Evolutionary conservation across 495 filamentous ascomycete genomes (phyloP).

Genomic region (Penicillium cosmopolitanum): DNA sequence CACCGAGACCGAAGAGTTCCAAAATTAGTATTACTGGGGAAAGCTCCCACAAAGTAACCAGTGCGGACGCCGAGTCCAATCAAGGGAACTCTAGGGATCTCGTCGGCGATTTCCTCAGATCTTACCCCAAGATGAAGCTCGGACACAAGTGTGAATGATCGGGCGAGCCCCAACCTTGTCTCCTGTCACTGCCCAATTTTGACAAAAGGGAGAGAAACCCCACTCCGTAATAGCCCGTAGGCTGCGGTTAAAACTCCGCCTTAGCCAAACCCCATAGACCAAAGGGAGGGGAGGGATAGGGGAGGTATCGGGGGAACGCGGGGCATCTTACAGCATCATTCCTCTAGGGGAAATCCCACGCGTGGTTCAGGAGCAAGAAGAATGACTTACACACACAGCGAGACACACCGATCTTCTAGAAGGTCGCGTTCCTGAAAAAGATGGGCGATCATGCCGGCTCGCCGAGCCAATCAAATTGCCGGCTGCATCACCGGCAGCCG

Average conservation of each 20-base stretch:
- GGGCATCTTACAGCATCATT: slow-evolving; percentile 22
- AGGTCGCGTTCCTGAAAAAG: slow-evolving; percentile 26
- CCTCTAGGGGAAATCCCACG: slow-evolving; percentile 29
- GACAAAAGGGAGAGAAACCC: slow-evolving; percentile 15
- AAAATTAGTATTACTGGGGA: background rate
- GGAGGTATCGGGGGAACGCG: slow-evolving; percentile 25
- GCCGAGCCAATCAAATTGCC: slow-evolving; percentile 21
- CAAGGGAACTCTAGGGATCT: background rate
- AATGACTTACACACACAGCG: background rate
- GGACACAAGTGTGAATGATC: background rate
- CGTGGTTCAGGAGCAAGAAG: slow-evolving; percentile 9
- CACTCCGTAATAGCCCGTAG: slow-evolving; percentile 12
- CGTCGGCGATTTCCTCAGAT: background rate
- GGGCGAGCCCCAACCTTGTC: slow-evolving; percentile 8
- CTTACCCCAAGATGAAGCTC: slow-evolving; percentile 3
- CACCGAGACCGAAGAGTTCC: background rate
- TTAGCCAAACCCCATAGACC: background rate
- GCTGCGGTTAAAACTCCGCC: slow-evolving; percentile 13
- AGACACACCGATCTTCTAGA: slow-evolving; percentile 25
- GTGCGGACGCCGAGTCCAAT: background rate
- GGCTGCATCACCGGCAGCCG: slow-evolving; percentile 29
- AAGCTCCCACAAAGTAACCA: background rate
- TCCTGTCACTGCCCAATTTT: slow-evolving; percentile 17
- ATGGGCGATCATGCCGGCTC: slow-evolving; percentile 24
- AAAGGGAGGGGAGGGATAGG: background rate